These are phyloP conservation scores for Coprinopsis cinerea DNA, from an alignment of 768 basidiomycete species.

Conservation along the genomic window DNA sequence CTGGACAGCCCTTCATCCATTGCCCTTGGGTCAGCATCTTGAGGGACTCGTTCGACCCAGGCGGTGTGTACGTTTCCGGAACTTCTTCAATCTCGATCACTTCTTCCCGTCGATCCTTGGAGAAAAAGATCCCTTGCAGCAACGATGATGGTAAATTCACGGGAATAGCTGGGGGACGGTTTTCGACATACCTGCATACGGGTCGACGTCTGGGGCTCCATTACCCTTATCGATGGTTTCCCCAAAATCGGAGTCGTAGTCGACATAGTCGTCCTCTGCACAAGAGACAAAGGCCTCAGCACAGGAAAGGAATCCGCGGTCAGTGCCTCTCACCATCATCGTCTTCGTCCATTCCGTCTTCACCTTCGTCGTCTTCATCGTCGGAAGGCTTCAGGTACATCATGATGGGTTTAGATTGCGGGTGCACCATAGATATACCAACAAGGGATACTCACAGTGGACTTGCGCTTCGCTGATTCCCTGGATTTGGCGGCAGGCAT, in stretches of 20 bases:
- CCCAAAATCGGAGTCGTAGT: conserved; percentile 82
- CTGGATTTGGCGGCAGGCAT: conserved; percentile 28
- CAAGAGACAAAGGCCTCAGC: conserved; percentile 9
- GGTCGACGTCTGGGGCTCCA: conserved; percentile 62
- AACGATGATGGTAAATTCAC: conserved; percentile 4
- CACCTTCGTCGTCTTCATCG: conserved; percentile 48
- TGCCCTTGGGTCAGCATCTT: conserved; percentile 81
- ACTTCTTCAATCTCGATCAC: conserved; percentile 89
- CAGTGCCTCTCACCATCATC: conserved; percentile 13
- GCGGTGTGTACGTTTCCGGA: conserved; percentile 45
- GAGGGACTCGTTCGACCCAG: conserved; percentile 37
- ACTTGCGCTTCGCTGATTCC: conserved; percentile 14
- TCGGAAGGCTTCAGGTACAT: conserved; percentile 46
- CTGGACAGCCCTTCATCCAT: conserved; percentile 98
- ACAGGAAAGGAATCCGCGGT: neutral
- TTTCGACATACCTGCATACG: conserved; percentile 66
- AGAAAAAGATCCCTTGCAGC: conserved; percentile 96
- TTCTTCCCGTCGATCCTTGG: conserved; percentile 87
- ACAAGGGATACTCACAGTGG: conserved; percentile 11
- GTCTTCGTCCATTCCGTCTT: conserved; percentile 48
- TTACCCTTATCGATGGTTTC: conserved; percentile 33
- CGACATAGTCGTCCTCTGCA: conserved; percentile 53
- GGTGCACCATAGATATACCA: neutral
- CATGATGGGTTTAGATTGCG: neutral
- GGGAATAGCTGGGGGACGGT: conserved; percentile 1